These are phyloP conservation scores for Aspergillus ochraceus DNA, from an alignment of 2,329 filamentous ascomycete species.

Conservation along the genomic window DNA sequence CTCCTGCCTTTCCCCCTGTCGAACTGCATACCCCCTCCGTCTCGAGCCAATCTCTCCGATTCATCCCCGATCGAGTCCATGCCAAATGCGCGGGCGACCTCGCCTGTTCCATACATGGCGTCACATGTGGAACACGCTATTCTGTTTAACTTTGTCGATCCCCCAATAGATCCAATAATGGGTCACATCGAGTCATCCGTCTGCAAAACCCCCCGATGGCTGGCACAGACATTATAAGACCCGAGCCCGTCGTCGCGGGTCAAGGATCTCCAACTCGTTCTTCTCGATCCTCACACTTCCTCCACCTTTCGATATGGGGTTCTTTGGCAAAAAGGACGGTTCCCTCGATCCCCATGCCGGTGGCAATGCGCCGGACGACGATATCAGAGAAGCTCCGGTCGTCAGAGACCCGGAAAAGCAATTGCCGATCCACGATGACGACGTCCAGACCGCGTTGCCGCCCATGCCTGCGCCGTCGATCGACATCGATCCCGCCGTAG, in stretches of 20 bases:
- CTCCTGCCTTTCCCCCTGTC: not conserved
- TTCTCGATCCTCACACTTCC: not conserved
- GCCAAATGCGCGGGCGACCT: too few species aligned
- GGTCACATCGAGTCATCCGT: not conserved
- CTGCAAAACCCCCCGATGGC: conserved; percentile 14
- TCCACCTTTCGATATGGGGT: conserved; percentile 19
- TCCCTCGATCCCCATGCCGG: not conserved
- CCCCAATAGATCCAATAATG: conserved; percentile 12
- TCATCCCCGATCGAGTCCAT: not conserved
- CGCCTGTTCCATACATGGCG: conserved; percentile 1
- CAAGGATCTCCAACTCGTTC: not conserved
- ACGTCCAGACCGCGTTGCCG: conserved; percentile 18
- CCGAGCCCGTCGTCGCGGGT: not conserved
- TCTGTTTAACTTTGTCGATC: conserved; percentile 20
- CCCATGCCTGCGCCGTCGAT: conserved; percentile 14
- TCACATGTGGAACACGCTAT: conserved; percentile 7
- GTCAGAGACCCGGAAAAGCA: conserved; percentile 34
- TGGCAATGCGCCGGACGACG: conserved; percentile 15
- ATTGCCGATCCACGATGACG: conserved; percentile 22
- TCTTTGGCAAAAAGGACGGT: conserved; percentile 18
- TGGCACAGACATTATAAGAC: conserved; percentile 12
- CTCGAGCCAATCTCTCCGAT: not conserved
- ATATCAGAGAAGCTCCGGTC: conserved; percentile 20
- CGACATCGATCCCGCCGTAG: conserved; percentile 35
- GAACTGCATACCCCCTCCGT: not conserved